A percentile compares a stretch with the other conserved stretches of the same genome.
These are phyloP conservation scores for Monilinia aucupariae DNA, from an alignment of 2,329 filamentous ascomycete genomes.

Conservation along the genomic window DNA sequence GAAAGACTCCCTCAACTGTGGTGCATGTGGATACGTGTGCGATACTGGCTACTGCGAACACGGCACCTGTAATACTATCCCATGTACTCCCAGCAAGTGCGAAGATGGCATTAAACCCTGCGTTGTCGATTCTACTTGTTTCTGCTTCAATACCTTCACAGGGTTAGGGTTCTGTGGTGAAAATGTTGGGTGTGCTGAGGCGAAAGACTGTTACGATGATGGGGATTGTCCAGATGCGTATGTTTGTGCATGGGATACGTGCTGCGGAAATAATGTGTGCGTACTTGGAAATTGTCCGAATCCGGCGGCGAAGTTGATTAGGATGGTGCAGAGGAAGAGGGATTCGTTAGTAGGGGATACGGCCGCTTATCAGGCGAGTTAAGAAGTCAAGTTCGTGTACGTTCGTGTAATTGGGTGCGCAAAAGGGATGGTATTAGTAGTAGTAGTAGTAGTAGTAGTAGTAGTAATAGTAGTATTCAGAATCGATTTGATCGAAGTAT, in stretches of 20 bases:
- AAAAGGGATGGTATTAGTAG: neutral
- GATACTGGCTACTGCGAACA: constrained; percentile 14
- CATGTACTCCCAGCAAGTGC: constrained; percentile 5
- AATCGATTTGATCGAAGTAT: no score
- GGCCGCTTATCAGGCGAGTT: neutral
- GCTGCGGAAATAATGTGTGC: constrained; percentile 14
- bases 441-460: no score
- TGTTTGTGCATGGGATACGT: constrained; percentile 15
- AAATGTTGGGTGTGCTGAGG: neutral
- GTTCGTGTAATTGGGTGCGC: neutral
- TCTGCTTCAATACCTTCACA: constrained; percentile 7
- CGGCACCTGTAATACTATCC: constrained; percentile 7
- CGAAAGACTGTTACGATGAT: constrained; percentile 8
- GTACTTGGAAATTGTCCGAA: constrained; percentile 15
- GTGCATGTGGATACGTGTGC: constrained; percentile 12
- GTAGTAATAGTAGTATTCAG: no score
- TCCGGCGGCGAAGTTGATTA: neutral
- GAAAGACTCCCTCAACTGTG: constrained; percentile 12
- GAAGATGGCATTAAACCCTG: constrained; percentile 13
- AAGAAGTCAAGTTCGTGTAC: neutral
- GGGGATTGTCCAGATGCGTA: constrained; percentile 10
- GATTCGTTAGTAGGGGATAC: constrained; percentile 8
- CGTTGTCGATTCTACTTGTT: constrained; percentile 1
- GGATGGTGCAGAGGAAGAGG: neutral
- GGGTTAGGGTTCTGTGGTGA: constrained; percentile 11